A percentile compares a stretch with the other conserved stretches of the same genome.
Evolutionary conservation across 163 green algal genomes (phyloP).

Genomic region (Chlamydomonas reinhardtii): DNA sequence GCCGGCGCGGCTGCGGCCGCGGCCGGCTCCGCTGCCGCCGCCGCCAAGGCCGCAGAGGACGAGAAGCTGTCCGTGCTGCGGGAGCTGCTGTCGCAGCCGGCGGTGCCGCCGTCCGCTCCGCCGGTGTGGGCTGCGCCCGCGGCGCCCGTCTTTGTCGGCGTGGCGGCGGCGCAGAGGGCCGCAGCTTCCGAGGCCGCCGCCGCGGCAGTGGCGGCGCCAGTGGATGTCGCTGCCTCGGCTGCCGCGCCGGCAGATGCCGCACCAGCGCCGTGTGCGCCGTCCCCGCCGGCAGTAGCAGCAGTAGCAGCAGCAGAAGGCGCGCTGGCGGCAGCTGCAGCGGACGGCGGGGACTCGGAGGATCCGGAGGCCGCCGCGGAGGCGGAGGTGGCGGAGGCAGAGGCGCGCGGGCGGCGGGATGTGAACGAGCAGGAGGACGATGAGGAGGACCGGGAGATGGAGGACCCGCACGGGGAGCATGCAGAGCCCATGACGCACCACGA

Average conservation of each 20-base stretch:
- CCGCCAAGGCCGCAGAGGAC: slow-evolving; percentile 27
- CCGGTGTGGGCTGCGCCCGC: not conserved
- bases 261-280: too few relatives aligned
- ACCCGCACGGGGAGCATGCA: not conserved
- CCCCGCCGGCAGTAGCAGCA: too few relatives aligned
- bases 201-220: not conserved
- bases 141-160: not conserved
- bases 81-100: slow-evolving; percentile 26
- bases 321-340: not conserved
- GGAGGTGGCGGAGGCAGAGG: not conserved
- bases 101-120: not conserved
- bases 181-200: too few relatives aligned
- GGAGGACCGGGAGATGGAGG: not conserved
- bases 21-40: slow-evolving; percentile 28
- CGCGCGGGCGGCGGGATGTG: not conserved
- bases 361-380: not conserved
- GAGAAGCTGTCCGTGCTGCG: slow-evolving; percentile 47
- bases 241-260: slow-evolving; percentile 33
- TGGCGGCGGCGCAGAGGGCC: not conserved
- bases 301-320: too few relatives aligned
- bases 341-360: not conserved
- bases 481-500: slow-evolving; percentile 43
- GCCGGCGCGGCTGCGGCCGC: slow-evolving; percentile 30
- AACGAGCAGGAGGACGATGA: slow-evolving; percentile 34
- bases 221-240: not conserved